Conservation (phyloP, 495 filamentous ascomycete species). For the Talaromyces proteolyticus region DNA sequence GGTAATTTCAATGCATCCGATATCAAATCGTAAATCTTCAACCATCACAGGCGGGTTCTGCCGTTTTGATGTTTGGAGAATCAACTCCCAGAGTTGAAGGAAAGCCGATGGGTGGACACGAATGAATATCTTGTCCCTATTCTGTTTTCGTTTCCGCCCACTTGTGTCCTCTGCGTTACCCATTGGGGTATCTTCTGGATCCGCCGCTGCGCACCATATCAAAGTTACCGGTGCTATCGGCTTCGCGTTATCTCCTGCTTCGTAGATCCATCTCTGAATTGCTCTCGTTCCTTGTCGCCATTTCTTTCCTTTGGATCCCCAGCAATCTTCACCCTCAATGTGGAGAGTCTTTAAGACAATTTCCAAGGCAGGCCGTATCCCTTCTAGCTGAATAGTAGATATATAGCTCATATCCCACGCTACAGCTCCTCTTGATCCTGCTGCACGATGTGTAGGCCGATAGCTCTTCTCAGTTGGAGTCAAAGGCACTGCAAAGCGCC, state of each 20-base stretch:
- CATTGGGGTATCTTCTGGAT: slow-evolving; percentile 31
- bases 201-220: slow-evolving; percentile 49
- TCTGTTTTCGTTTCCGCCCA: slow-evolving; percentile 18
- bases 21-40: slow-evolving; percentile 90
- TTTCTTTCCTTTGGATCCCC: slow-evolving; percentile 57
- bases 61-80: slow-evolving; percentile 62
- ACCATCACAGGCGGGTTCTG: slow-evolving; percentile 67
- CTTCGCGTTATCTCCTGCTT: slow-evolving; percentile 42
- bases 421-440: slow-evolving; percentile 57
- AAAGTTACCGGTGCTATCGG: slow-evolving; percentile 73
- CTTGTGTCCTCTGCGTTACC: slow-evolving; percentile 16
- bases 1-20: slow-evolving; percentile 86
- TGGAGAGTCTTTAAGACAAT: slow-evolving; percentile 56
- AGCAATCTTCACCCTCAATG: slow-evolving; percentile 50
- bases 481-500: slow-evolving; percentile 82
- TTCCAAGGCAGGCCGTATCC: slow-evolving; percentile 54
- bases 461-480: slow-evolving; percentile 87
- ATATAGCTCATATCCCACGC: slow-evolving; percentile 97
- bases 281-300: slow-evolving; percentile 70
- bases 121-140: slow-evolving; percentile 50
- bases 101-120: slow-evolving; percentile 88
- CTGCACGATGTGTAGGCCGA: slow-evolving; percentile 79
- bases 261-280: slow-evolving; percentile 62
- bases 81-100: slow-evolving; percentile 70
- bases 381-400: slow-evolving; percentile 76